Base-by-base conservation (phyloP, 2,329 filamentous ascomycete species). In the Raffaelea deltoideospora region DNA sequence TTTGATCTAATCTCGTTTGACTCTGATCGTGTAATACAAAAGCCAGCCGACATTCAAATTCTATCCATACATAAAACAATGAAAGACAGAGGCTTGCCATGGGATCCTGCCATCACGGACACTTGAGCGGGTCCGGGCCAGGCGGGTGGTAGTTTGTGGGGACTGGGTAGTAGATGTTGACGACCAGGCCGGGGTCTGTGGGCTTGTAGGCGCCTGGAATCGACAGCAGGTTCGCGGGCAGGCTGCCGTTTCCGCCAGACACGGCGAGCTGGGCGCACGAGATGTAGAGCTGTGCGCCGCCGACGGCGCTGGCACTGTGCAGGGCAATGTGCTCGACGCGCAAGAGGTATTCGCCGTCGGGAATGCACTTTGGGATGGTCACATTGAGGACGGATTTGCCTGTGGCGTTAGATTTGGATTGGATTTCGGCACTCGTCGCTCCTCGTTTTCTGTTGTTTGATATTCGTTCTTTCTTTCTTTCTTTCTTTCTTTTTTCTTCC, bases 151-250 rank as follows among this genome's bases (percentile, higher is more conserved):
- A 60, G 28, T 53, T 52, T 1, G 52, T 55, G 1, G 57, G 57
- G 5, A 60, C 43, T 1, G 56, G 57, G 37, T 54, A 61, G 47
- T 60, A 63, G 34, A 63, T 61, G 44, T 61, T 60, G 31, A 63
- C 39, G 2, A 46, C 35, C 13, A 48, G 39, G 5, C 52, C 50
- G 2, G 50, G 50, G 34, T 54, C 51, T 3, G 41, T 48, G 0
- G 49, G 41, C 35, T 43, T 48, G 45, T 54, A 54, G 5, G 47
- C 50, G 18, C 50, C 50, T 2, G 51, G 51, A 42, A 54, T 50
- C 14, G 49, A 47, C 17, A 50, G 47, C 11, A 51, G 43, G 10
- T 31, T 18, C 19, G 46, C 40, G 38, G 48, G 45, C 33, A 47
- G 32, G 18, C 47, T 42, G 28, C 47, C 47, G 9, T 39, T 38